Base-by-base conservation (phyloP, 2,329 filamentous ascomycete genomes). In the Aureobasidium vineae region DNA sequence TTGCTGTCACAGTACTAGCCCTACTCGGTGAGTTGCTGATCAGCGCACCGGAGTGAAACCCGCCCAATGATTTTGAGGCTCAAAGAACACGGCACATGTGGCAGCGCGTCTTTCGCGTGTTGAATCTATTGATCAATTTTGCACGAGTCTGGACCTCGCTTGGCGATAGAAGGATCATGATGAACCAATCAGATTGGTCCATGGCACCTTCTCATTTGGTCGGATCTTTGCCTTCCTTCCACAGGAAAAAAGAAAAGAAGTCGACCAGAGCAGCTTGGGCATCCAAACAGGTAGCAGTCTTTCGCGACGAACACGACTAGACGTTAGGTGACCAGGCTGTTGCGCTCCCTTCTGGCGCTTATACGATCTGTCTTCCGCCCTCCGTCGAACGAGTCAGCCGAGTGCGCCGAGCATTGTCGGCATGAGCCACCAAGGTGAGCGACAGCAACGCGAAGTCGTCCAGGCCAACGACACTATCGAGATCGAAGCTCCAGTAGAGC, bases 401-500 rank as follows among this genome's bases (percentile, higher is more conserved):
- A 16, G 13, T 49, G 57, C 59, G 47, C 41, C 43, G 57, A 49
- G 57, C 41, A 16, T 31, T 19, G 43, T 38, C 41, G 52, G 33
- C 21, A 63, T 63, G 59, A 50, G 45, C 43, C 45, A 45, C 11
- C 57, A 49, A 19, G 31, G 13, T 19, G 33, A 63, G 33, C 59
- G 45, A 41, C 26, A 26, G 31, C 45, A 63, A 23, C 59, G 47
- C 28, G 31, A 63, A 31, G 45, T 16, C n/a, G 49, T 41, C 53
- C 59, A 68, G 6, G 66, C 65, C 47, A 65, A 68, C 33, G 43
- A 63, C 7, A 70, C 69, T 13, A 69, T 70, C 59, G 69, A 70
- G 41, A 49, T 56, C 10, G 56, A 54, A 41, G 50, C 63, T 26
- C 60, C 71, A 15, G 63, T 73, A 23, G 74, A 76, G 69, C 72